phyloP scores from a whole-genome alignment of 805 yeast species.

The Saccharomyces cerevisiae region DNA sequence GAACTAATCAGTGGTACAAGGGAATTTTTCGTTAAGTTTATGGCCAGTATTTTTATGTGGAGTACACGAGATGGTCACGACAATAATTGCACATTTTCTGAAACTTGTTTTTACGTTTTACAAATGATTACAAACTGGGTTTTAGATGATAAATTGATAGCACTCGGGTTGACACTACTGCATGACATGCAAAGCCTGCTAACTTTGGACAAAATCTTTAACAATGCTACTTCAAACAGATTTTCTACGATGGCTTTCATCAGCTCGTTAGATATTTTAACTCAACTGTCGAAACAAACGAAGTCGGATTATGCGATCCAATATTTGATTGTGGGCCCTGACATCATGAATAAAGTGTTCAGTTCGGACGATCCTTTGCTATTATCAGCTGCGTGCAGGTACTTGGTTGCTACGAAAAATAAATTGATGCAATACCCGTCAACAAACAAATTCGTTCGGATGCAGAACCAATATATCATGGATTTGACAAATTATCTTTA shows the following conservation, averaged over 20 bases:
- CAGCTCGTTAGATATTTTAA: conserved; percentile 2
- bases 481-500: conserved; percentile 27
- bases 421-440: conserved; percentile 10
- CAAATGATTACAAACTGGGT: conserved; percentile 13
- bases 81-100: conserved; percentile 4
- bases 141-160: background rate
- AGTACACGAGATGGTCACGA: background rate
- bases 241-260: conserved; percentile 6
- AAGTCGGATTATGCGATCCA: conserved; percentile 5
- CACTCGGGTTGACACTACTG: conserved; percentile 7
- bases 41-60: background rate
- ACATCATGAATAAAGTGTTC: conserved; percentile 12
- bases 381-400: conserved; percentile 17
- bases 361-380: conserved; percentile 20
- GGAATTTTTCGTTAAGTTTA: background rate
- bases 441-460: conserved; percentile 11
- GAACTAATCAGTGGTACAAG: background rate
- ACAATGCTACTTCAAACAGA: conserved; percentile 13
- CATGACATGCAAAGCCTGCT: conserved; percentile 13
- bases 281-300: background rate
- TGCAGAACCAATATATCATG: conserved; percentile 20
- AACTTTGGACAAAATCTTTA: conserved; percentile 4
- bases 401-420: conserved; percentile 11
- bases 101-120: conserved; percentile 7
- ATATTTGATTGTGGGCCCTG: conserved; percentile 10